Evolutionary conservation across 2,329 filamentous ascomycete genomes (phyloP).

Genomic region (Colletotrichum tanaceti): DNA sequence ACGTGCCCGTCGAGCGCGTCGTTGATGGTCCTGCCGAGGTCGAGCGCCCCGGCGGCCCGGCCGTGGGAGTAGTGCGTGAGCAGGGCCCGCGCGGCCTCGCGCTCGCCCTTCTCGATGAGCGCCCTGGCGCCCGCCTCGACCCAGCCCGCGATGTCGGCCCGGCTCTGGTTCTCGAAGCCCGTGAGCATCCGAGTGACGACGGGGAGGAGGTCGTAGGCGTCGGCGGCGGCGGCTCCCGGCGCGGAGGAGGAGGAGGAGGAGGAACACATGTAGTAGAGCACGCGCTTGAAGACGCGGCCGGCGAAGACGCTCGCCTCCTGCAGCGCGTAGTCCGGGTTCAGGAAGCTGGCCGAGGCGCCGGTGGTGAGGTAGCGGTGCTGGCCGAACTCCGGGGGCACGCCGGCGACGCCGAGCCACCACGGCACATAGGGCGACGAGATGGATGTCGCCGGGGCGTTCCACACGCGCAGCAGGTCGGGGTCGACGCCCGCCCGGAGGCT

Average conservation of each 20-base stretch:
- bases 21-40: slow-evolving; percentile 42
- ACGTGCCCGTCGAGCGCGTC: slow-evolving; percentile 44
- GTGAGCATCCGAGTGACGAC: slow-evolving; percentile 45
- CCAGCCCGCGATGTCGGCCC: slow-evolving; percentile 41
- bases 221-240: too few species aligned
- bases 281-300: slow-evolving; percentile 46
- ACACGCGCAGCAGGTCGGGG: slow-evolving; percentile 44
- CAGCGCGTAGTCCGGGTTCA: slow-evolving; percentile 45
- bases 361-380: slow-evolving; percentile 47
- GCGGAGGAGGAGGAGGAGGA: too few species aligned
- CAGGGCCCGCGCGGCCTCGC: slow-evolving; percentile 41
- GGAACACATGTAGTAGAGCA: slow-evolving; percentile 49
- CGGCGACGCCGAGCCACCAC: slow-evolving; percentile 46
- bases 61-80: slow-evolving; percentile 44
- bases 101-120: slow-evolving; percentile 41
- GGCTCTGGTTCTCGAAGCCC: slow-evolving; percentile 44
- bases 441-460: slow-evolving; percentile 46
- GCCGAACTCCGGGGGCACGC: slow-evolving; percentile 45
- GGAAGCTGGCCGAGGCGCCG: slow-evolving; percentile 45
- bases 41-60: slow-evolving; percentile 43
- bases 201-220: slow-evolving; percentile 42
- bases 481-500: slow-evolving; percentile 42
- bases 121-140: slow-evolving; percentile 43
- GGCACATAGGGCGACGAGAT: slow-evolving; percentile 46
- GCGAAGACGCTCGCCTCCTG: slow-evolving; percentile 46